These are phyloP conservation scores for Fusarium pininemorale DNA, from an alignment of 2,329 filamentous ascomycete species.

Conservation along the genomic window DNA sequence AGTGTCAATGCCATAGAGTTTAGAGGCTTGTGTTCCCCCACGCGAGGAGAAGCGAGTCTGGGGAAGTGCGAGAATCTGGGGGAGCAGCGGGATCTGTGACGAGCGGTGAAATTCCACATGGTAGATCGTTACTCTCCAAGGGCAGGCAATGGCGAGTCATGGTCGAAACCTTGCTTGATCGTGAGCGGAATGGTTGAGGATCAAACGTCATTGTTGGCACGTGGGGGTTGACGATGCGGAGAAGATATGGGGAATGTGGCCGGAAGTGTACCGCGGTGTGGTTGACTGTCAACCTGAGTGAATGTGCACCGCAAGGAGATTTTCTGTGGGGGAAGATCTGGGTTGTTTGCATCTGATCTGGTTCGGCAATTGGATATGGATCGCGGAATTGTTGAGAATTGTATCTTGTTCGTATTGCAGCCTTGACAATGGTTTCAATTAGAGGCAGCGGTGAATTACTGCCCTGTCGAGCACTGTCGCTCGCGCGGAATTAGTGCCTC, in stretches of 20 bases:
- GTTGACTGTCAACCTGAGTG: constrained; percentile 14
- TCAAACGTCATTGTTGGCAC: background rate
- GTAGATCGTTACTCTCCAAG: background rate
- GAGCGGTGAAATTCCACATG: background rate
- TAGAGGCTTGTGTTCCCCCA: background rate
- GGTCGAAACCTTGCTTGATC: background rate
- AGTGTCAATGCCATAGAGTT: background rate
- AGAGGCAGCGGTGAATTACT: background rate
- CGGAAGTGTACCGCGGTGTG: background rate
- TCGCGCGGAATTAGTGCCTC: background rate
- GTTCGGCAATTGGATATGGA: background rate
- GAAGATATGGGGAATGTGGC: background rate
- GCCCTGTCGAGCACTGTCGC: background rate
- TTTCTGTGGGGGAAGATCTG: background rate
- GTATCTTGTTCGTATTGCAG: too few species aligned
- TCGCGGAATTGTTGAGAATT: background rate
- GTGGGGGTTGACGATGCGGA: constrained; percentile 3
- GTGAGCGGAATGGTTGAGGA: background rate
- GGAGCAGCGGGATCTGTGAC: background rate
- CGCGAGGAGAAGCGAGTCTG: background rate
- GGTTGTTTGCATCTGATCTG: background rate
- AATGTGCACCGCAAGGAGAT: background rate
- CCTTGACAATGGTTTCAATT: accelerated
- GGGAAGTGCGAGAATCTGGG: constrained; percentile 7
- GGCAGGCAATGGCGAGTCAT: background rate